phyloP scores from a whole-genome alignment of 345 rosid species.

The Eucalyptus curtisii region DNA sequence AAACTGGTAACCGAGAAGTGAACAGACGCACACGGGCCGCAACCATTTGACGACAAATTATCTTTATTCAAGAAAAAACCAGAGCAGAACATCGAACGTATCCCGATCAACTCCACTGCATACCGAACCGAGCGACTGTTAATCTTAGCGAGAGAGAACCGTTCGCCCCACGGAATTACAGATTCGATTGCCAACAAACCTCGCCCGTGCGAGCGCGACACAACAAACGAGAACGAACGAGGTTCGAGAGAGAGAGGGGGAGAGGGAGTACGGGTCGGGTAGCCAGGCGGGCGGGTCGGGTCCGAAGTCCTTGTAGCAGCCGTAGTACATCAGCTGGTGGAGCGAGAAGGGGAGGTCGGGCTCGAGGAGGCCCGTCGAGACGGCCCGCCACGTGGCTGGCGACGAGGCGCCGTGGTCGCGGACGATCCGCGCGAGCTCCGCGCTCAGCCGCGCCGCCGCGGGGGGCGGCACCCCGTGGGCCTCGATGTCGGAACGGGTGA shows the following conservation, averaged over 20 bases:
- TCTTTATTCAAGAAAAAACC: background rate
- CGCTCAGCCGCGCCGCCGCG: slow-evolving; percentile 24
- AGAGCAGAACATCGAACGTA: background rate
- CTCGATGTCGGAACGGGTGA: slow-evolving; percentile 45
- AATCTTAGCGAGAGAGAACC: background rate
- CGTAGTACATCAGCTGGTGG: slow-evolving; percentile 81
- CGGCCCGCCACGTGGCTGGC: slow-evolving; percentile 45
- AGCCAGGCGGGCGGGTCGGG: slow-evolving; percentile 91
- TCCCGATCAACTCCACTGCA: background rate
- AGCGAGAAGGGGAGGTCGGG: slow-evolving; percentile 79
- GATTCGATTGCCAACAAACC: background rate
- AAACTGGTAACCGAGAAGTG: background rate
- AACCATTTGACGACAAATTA: background rate
- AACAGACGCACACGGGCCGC: background rate
- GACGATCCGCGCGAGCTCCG: slow-evolving; percentile 27
- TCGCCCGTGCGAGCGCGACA: background rate
- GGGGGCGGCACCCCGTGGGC: slow-evolving; percentile 38
- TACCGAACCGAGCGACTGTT: background rate
- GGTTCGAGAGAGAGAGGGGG: background rate
- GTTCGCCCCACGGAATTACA: background rate
- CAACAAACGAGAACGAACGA: background rate
- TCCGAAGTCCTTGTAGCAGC: slow-evolving; percentile 72
- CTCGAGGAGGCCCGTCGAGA: slow-evolving; percentile 37
- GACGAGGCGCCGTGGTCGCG: slow-evolving; percentile 13
- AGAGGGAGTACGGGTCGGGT: slow-evolving; percentile 50